Percentiles rank a stretch among this genome's conserved stretches.
Conservation (phyloP, 495 filamentous ascomycete genomes). For the Hypoxylon cercidicola region DNA sequence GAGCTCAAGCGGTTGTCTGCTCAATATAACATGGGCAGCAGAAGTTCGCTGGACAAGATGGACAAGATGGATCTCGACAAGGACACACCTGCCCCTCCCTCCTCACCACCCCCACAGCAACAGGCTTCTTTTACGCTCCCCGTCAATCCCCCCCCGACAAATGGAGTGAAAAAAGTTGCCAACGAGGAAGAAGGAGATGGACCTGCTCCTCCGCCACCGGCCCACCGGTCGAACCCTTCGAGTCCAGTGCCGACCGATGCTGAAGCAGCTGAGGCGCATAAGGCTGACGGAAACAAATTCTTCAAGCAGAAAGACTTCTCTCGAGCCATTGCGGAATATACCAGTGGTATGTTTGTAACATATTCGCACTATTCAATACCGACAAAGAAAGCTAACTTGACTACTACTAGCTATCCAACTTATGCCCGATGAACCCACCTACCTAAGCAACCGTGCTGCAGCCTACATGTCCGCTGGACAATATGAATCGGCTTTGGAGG, state of each 20-base stretch:
- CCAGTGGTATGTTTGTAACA: slow-evolving; percentile 73
- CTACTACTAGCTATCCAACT: slow-evolving; percentile 79
- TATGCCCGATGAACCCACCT: slow-evolving; percentile 82
- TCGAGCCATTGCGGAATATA: slow-evolving; percentile 90
- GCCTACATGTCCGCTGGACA: slow-evolving; percentile 87
- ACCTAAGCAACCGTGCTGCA: slow-evolving; percentile 93
- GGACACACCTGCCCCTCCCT: slow-evolving; percentile 64
- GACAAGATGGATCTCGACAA: slow-evolving; percentile 83
- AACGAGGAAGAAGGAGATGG: slow-evolving; percentile 57
- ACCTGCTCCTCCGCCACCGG: slow-evolving; percentile 85
- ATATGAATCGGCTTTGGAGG: slow-evolving; percentile 82
- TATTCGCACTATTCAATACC: background rate
- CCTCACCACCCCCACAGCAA: slow-evolving; percentile 54
- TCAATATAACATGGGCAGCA: slow-evolving; percentile 73
- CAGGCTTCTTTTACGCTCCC: slow-evolving; percentile 52
- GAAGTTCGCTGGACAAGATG: slow-evolving; percentile 65
- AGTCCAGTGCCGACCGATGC: slow-evolving; percentile 64
- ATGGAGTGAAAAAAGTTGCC: slow-evolving; percentile 49
- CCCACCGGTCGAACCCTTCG: slow-evolving; percentile 73
- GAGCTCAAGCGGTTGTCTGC: slow-evolving; percentile 79
- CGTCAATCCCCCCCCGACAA: slow-evolving; percentile 42
- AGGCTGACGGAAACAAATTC: slow-evolving; percentile 92
- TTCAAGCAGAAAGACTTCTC: slow-evolving; percentile 92
- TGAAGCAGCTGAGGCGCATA: slow-evolving; percentile 87
- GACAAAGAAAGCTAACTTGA: slow-evolving; percentile 16